Evolutionary conservation across 129 eudicot genomes (phyloP), one percentile per base, ranked within the genome.

Genomic region (Heracleum sosnowskyi): DNA sequence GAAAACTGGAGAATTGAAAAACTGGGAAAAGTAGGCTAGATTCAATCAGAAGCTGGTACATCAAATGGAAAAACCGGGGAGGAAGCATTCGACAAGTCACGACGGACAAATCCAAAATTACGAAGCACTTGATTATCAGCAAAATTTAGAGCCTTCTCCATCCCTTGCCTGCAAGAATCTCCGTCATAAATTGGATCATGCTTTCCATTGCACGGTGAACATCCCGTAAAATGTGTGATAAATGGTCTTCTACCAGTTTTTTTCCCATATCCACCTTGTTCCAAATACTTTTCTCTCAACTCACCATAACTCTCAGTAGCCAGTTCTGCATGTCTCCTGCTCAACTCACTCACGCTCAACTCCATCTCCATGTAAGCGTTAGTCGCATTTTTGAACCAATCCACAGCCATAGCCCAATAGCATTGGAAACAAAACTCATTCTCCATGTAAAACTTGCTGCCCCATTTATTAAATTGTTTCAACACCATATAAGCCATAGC

Each of bases 381-480:
- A 11, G 73, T 69, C n/a, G 41, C 73, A 31, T 69, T 69, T 1
- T 34, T 18, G 5, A 69, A 69, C 73, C 73, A 69, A 35, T 69
- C n/a, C 11, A 69, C 73, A 18, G 73, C 73, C 73, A 69, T 69
- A 18, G 1, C 73, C 73, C 73, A 69, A 35, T 69, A 69, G 7
- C 73, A 69, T 8, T 69, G 73, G 0, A 69, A 69, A 69, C 44
- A 69, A 69, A 34, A 69, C 41, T 69, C 44, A 69, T 69, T 17
- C 28, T 69, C 73, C 11, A 69, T 24, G 41, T 69, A 35, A 69
- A 69, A 7, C 73, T 69, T 69, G 11, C 4, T 18, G 15, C 41
- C 73, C 73, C 73, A 69, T 69, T 34, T 69, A 69, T 35, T 44
- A 16, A 34, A 31, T 16, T 69, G 41, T 69, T 69, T 69, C 44